Conservation (phyloP, 2,329 filamentous ascomycete species). For the Myriosclerotinia duriaeana region DNA sequence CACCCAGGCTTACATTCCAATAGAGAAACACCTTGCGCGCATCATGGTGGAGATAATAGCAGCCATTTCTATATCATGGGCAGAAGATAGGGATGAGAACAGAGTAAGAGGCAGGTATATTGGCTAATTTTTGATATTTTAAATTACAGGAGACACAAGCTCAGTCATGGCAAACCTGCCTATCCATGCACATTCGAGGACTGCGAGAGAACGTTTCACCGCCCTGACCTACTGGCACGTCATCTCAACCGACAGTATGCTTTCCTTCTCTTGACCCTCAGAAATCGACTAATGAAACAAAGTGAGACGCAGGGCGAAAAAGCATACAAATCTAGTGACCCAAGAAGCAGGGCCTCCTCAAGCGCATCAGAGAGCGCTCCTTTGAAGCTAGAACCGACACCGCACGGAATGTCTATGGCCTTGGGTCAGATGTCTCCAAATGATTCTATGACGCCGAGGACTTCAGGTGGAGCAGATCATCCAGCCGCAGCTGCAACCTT, state of each 20-base stretch:
- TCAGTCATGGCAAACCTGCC: conserved; percentile 57
- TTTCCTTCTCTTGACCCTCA: neutral
- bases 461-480: conserved; percentile 31
- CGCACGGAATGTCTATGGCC: conserved; percentile 15
- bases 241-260: conserved; percentile 55
- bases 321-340: conserved; percentile 38
- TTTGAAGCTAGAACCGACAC: conserved; percentile 12
- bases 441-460: conserved; percentile 33
- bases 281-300: conserved; percentile 27
- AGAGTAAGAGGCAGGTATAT: neutral
- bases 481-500: conserved; percentile 32
- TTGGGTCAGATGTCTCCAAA: conserved; percentile 29
- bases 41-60: neutral
- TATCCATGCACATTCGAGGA: conserved; percentile 52
- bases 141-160: conserved; percentile 54
- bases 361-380: conserved; percentile 33
- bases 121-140: neutral
- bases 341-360: conserved; percentile 36
- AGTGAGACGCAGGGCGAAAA: conserved; percentile 51
- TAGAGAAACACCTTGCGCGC: neutral
- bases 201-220: conserved; percentile 58
- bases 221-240: conserved; percentile 59
- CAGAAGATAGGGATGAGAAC: too few relatives aligned
- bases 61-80: neutral
- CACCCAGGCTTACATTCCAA: neutral